Conservation (phyloP, 768 basidiomycete genomes). For the Agaricus subrufescens region DNA sequence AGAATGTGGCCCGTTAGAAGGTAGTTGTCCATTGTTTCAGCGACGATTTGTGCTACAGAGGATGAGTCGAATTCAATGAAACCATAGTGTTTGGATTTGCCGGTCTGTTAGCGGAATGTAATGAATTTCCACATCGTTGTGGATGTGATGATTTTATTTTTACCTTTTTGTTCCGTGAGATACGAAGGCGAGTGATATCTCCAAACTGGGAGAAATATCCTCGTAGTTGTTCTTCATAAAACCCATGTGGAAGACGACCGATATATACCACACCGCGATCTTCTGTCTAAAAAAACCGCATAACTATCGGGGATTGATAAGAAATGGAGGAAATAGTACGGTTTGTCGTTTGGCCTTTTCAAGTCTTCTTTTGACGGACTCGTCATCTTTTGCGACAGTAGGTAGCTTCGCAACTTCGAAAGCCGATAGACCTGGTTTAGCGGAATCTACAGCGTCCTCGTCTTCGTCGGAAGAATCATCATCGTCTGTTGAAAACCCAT, state of each 20-base stretch:
- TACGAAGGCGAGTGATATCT: slow-evolving; percentile 75
- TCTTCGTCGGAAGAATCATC: slow-evolving; percentile 79
- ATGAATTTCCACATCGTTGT: neutral
- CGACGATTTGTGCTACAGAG: slow-evolving; percentile 89
- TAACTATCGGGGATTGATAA: neutral
- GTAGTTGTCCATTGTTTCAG: slow-evolving; percentile 99
- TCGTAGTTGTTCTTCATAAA: slow-evolving; percentile 92
- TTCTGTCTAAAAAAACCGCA: slow-evolving; percentile 29
- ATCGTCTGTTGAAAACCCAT: slow-evolving; percentile 76
- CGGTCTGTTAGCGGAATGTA: slow-evolving; percentile 53
- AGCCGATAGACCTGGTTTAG: slow-evolving; percentile 28
- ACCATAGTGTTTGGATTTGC: slow-evolving; percentile 93
- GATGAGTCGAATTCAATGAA: slow-evolving; percentile 93
- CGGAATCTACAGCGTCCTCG: slow-evolving; percentile 40
- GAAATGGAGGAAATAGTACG: slow-evolving; percentile 37
- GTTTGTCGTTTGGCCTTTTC: slow-evolving; percentile 60
- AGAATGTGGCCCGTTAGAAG: slow-evolving; percentile 92
- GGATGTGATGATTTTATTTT: neutral
- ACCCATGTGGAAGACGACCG: slow-evolving; percentile 92
- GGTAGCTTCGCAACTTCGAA: slow-evolving; percentile 75
- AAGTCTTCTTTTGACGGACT: slow-evolving; percentile 60
- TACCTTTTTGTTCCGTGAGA: slow-evolving; percentile 94
- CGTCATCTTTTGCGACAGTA: slow-evolving; percentile 86
- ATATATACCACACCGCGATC: slow-evolving; percentile 86
- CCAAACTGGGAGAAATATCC: slow-evolving; percentile 96